Evolutionary conservation across 352 stramenopile species (phyloP).

Genomic region (Phytophthora megakarya): DNA sequence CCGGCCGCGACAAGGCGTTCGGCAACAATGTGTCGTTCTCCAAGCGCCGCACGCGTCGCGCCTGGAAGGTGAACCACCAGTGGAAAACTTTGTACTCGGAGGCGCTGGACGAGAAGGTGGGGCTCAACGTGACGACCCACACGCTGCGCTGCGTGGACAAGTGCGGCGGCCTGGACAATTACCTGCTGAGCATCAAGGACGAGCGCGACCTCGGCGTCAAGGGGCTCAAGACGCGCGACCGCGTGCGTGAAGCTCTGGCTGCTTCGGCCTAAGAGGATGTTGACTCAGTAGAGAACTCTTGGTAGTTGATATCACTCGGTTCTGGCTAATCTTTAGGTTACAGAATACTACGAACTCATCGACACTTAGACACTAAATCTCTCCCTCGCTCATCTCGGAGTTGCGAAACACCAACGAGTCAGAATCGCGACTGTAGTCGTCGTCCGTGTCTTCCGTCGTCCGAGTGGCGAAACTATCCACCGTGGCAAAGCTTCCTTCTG

Average conservation of each 20-base stretch:
- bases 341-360: constrained; percentile 2
- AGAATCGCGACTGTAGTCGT: constrained; percentile 18
- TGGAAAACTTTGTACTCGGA: constrained; percentile 90
- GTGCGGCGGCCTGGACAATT: constrained; percentile 93
- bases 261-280: neutral
- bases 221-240: constrained; percentile 60
- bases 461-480: constrained; percentile 23
- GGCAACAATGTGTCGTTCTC: constrained; percentile 96
- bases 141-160: constrained; percentile 95
- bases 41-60: constrained; percentile 90
- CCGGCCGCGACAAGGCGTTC: constrained; percentile 92
- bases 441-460: constrained; percentile 28
- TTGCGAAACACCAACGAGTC: constrained; percentile 22
- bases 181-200: constrained; percentile 91
- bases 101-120: constrained; percentile 92
- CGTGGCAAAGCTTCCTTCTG: constrained; percentile 14
- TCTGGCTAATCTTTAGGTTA: constrained; percentile 23
- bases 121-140: constrained; percentile 92
- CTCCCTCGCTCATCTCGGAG: constrained; percentile 47
- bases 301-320: no score
- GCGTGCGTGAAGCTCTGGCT: constrained; percentile 57
- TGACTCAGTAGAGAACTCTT: neutral
- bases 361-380: constrained; percentile 37
- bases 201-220: constrained; percentile 79
- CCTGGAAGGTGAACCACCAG: constrained; percentile 95